Evolutionary conservation across 2,329 filamentous ascomycete species (phyloP).

Genomic region (Ophiostoma novo-ulmi): DNA sequence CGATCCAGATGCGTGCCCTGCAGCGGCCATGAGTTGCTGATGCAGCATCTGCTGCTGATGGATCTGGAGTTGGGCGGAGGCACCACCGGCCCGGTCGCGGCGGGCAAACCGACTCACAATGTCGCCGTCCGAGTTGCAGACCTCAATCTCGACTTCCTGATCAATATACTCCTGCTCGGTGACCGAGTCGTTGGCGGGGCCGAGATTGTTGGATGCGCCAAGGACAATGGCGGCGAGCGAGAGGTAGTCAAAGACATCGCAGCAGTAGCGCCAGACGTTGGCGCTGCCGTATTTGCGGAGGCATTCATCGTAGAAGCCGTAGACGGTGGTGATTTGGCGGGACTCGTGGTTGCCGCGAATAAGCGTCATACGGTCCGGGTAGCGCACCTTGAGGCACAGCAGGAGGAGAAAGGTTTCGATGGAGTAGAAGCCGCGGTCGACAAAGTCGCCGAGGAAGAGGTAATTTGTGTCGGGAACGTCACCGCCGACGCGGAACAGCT

Average conservation of each 20-base stretch:
- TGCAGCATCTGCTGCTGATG: constrained; percentile 30
- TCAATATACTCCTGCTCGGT: constrained; percentile 49
- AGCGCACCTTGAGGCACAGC: constrained; percentile 92
- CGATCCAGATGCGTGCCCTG: constrained; percentile 8
- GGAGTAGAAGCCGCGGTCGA: constrained; percentile 96
- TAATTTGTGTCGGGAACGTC: constrained; percentile 95
- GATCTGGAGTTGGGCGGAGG: constrained; percentile 27
- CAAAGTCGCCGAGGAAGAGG: constrained; percentile 81
- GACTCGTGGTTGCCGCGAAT: constrained; percentile 96
- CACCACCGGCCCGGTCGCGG: constrained; percentile 41
- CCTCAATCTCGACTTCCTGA: constrained; percentile 84
- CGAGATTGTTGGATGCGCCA: constrained; percentile 68
- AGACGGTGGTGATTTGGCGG: constrained; percentile 92
- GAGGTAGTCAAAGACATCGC: constrained; percentile 96
- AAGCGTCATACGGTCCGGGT: constrained; percentile 93
- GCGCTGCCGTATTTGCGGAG: constrained; percentile 92
- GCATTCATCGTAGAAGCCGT: constrained; percentile 97
- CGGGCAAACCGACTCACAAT: constrained; percentile 64
- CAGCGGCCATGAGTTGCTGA: constrained; percentile 23
- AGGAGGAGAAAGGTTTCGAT: constrained; percentile 95
- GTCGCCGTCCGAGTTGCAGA: constrained; percentile 77
- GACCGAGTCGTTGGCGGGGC: constrained; percentile 44
- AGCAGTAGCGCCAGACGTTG: constrained; percentile 96
- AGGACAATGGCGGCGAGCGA: constrained; percentile 84
- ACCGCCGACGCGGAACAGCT: constrained; percentile 87